Percentiles rank a stretch among this genome's conserved stretches.
Evolutionary conservation across 148 eudicot species (phyloP).

Genomic region (Bassia scoparia): DNA sequence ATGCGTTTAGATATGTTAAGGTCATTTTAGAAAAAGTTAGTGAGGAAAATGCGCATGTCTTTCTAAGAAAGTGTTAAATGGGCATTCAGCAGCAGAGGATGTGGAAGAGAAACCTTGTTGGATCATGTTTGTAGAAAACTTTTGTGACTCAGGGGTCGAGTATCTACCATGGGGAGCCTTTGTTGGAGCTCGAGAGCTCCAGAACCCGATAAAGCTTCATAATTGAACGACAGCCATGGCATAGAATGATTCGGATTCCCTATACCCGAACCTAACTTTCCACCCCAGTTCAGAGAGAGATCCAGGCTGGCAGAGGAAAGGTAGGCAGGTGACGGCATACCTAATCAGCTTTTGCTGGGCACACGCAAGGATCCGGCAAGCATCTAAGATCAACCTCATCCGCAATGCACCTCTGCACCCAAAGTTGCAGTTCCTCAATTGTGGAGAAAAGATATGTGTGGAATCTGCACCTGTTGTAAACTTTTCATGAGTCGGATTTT

Average conservation of each 20-base stretch:
- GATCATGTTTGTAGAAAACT: constrained; percentile 80
- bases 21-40: constrained; percentile 61
- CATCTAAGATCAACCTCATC: constrained; percentile 61
- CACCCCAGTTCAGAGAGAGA: constrained; percentile 67
- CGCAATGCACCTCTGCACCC: constrained; percentile 43
- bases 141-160: constrained; percentile 66
- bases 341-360: constrained; percentile 72
- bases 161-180: constrained; percentile 50
- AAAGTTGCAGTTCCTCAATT: constrained; percentile 47
- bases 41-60: constrained; percentile 50
- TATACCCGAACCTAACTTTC: constrained; percentile 78
- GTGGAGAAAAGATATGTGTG: constrained; percentile 37
- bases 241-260: constrained; percentile 62
- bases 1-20: constrained; percentile 64
- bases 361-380: constrained; percentile 35
- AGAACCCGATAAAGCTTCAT: constrained; percentile 66
- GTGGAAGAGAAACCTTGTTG: constrained; percentile 50
- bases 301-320: constrained; percentile 47
- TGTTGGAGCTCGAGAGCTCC: constrained; percentile 47
- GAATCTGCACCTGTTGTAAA: constrained; percentile 38
- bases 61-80: constrained; percentile 44
- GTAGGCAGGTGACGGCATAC: constrained; percentile 32
- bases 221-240: constrained; percentile 80
- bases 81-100: constrained; percentile 46
- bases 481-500: constrained; percentile 72